Evolutionary conservation across 441 rosid species (phyloP).

Genomic region (Pelargonium fulgidum): DNA sequence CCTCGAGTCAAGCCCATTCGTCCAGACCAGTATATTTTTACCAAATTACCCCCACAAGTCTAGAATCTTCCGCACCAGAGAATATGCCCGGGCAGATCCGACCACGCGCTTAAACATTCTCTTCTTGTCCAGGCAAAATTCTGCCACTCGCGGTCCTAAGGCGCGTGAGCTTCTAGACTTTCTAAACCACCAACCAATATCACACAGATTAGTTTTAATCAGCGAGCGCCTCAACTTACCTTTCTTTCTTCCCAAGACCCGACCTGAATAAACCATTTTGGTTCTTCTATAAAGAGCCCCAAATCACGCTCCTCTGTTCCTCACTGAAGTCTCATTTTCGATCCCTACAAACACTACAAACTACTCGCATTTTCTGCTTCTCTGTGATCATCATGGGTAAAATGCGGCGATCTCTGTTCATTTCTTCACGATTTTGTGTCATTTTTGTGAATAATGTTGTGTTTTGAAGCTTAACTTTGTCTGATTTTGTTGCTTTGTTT

Average conservation of each 20-base stretch:
- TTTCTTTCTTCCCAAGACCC: constrained; percentile 1
- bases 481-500: background rate
- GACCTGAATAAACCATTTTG: background rate
- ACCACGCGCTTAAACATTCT: background rate
- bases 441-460: background rate
- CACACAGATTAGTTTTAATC: background rate
- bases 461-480: background rate
- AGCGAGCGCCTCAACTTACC: background rate
- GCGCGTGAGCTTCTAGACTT: background rate
- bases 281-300: background rate
- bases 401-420: background rate
- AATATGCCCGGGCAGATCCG: background rate
- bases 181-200: no score
- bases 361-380: background rate
- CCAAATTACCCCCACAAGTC: background rate
- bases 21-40: background rate
- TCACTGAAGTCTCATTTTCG: background rate
- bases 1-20: background rate
- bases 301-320: background rate
- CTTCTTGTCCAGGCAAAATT: background rate
- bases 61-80: background rate
- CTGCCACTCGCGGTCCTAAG: background rate
- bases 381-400: constrained; percentile 2
- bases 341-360: background rate
- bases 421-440: background rate